phyloP scores from a whole-genome alignment of 1,139 yeast species.

The Hansenula sp. region DNA sequence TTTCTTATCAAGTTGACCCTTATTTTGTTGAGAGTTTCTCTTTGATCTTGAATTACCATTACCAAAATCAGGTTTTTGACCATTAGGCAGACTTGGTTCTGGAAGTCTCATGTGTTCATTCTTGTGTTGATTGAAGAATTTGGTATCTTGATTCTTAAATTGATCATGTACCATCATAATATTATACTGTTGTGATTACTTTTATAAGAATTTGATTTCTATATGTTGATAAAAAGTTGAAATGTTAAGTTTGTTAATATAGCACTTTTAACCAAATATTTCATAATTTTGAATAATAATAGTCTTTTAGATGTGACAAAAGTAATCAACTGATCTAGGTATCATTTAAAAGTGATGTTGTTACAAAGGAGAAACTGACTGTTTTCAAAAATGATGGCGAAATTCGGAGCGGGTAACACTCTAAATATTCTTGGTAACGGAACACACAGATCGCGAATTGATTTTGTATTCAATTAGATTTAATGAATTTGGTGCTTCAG shows the following conservation, averaged over 20 bases:
- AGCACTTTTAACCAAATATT: neutral
- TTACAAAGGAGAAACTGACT: no score
- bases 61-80: neutral
- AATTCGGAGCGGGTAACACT: no score
- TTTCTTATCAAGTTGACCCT: neutral
- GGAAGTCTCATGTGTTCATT: conserved; percentile 3
- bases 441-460: no score
- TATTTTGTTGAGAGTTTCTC: neutral
- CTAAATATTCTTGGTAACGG: no score
- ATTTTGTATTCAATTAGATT: neutral
- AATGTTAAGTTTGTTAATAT: neutral
- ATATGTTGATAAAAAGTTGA: neutral
- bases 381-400: no score
- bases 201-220: neutral
- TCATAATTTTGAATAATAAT: neutral
- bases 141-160: conserved; percentile 6
- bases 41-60: neutral
- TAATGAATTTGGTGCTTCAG: no score
- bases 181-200: neutral
- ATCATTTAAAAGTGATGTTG: neutral
- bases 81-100: neutral
- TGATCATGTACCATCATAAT: conserved; percentile 3
- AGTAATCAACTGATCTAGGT: no score
- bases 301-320: no score
- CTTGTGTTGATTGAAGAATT: conserved; percentile 22